phyloP scores from a whole-genome alignment of 139 green algal species.

The Chlamydomonas sphaeroides region DNA sequence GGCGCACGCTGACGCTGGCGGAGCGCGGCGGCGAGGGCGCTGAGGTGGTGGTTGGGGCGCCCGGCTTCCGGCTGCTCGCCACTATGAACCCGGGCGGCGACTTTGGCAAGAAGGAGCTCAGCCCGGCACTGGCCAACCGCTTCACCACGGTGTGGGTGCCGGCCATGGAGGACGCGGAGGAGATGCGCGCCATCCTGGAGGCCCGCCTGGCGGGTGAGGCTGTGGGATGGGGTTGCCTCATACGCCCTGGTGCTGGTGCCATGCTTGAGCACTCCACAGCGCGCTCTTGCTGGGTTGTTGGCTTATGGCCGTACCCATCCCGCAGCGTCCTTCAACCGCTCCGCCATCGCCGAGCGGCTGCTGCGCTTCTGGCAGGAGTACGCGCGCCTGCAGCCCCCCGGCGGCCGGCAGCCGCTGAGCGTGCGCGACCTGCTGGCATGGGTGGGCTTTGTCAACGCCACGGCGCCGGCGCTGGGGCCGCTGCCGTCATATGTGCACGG shows the following conservation, averaged over 20 bases:
- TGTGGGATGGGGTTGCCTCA: background rate
- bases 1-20: conserved; percentile 89
- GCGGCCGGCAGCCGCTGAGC: conserved; percentile 70
- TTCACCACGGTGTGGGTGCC: conserved; percentile 85
- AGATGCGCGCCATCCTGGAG: conserved; percentile 82
- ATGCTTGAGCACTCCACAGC: too few species aligned
- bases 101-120: conserved; percentile 99
- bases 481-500: conserved; percentile 88
- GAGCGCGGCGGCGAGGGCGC: conserved; percentile 91
- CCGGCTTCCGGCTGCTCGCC: conserved; percentile 89
- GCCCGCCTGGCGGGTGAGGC: conserved; percentile 50
- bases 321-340: conserved; percentile 30
- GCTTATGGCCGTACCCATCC: too few species aligned
- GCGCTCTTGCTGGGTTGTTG: too few species aligned
- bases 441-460: conserved; percentile 85
- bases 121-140: conserved; percentile 92
- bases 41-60: conserved; percentile 81
- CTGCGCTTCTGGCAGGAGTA: conserved; percentile 90
- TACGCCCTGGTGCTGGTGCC: background rate
- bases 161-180: conserved; percentile 63
- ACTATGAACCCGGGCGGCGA: conserved; percentile 99
- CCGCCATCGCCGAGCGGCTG: conserved; percentile 58
- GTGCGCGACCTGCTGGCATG: conserved; percentile 95
- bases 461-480: conserved; percentile 58
- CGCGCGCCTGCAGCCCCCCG: conserved; percentile 46